These are phyloP conservation scores for Apocynum venetum DNA, from an alignment of 257 asterid species.

Conservation along the genomic window DNA sequence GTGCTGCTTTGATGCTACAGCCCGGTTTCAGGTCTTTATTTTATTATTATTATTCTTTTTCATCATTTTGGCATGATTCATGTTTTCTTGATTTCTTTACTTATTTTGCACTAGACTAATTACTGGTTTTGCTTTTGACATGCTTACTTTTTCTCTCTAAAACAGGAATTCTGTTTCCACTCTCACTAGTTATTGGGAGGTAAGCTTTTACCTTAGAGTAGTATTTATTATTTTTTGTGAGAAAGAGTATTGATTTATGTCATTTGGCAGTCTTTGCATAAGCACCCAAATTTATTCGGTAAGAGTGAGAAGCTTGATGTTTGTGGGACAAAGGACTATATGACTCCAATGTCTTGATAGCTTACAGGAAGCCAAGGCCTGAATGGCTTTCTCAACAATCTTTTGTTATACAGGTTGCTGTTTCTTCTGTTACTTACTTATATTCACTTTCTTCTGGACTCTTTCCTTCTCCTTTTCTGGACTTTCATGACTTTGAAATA, in stretches of 20 bases:
- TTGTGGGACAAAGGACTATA: slow-evolving; percentile 93
- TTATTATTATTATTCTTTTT: neutral
- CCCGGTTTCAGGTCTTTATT: slow-evolving; percentile 66
- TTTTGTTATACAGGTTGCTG: slow-evolving; percentile 70
- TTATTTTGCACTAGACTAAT: neutral
- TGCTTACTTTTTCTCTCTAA: slow-evolving; percentile 17
- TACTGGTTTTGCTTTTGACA: slow-evolving; percentile 16
- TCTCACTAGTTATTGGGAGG: slow-evolving; percentile 94
- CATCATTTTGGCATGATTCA: slow-evolving; percentile 1
- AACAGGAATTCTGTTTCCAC: slow-evolving; percentile 72
- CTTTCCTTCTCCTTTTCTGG: neutral
- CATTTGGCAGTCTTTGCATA: slow-evolving; percentile 65
- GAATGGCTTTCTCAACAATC: slow-evolving; percentile 89
- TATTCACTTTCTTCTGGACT: neutral
- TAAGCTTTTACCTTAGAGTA: slow-evolving; percentile 1
- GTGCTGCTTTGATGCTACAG: slow-evolving; percentile 78
- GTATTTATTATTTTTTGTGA: neutral
- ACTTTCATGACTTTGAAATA: neutral
- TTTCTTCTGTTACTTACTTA: slow-evolving; percentile 26
- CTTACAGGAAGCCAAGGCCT: slow-evolving; percentile 84
- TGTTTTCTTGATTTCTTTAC: neutral
- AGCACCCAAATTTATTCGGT: slow-evolving; percentile 94
- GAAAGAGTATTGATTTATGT: slow-evolving; percentile 14
- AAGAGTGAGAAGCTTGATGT: slow-evolving; percentile 95
- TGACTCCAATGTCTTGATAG: slow-evolving; percentile 75